Conservation (phyloP, 2,329 filamentous ascomycete species). For the Microdochium paspali region DNA sequence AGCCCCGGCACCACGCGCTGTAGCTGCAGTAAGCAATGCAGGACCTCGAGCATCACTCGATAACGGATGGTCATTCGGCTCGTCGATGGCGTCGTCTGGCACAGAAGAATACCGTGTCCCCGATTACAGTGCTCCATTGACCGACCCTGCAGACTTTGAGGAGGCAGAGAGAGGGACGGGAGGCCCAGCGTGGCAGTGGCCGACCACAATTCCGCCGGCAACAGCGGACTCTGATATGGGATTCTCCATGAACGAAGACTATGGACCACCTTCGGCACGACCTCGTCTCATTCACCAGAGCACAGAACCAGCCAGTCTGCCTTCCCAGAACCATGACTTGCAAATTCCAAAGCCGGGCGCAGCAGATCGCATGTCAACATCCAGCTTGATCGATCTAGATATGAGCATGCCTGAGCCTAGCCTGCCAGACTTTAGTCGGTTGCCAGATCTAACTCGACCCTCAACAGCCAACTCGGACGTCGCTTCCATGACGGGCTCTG, state of each 20-base stretch:
- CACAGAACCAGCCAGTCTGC: constrained; percentile 36
- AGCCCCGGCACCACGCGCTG: constrained; percentile 3
- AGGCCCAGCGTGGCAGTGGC: constrained; percentile 44
- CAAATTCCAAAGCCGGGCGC: constrained; percentile 26
- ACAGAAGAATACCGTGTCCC: background rate
- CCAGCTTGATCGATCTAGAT: constrained; percentile 44
- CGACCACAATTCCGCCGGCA: constrained; percentile 40
- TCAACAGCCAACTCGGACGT: constrained; percentile 53
- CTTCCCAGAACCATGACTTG: constrained; percentile 31
- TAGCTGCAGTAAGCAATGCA: background rate
- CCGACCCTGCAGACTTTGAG: constrained; percentile 43
- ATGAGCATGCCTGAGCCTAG: constrained; percentile 41
- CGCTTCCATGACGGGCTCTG: constrained; percentile 44
- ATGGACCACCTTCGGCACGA: constrained; percentile 20
- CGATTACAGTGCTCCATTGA: constrained; percentile 39
- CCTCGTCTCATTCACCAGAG: constrained; percentile 39
- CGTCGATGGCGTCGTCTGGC: constrained; percentile 24
- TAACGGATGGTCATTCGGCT: constrained; percentile 34
- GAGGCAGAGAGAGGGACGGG: background rate
- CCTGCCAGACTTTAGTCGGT: constrained; percentile 34
- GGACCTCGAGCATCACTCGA: constrained; percentile 28
- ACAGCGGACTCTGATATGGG: constrained; percentile 44
- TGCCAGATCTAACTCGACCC: constrained; percentile 40
- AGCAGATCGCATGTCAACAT: constrained; percentile 29
- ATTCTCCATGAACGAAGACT: constrained; percentile 33